Conservation (phyloP, 805 yeast genomes). For the Saccharomycopsis guyanensis region DNA sequence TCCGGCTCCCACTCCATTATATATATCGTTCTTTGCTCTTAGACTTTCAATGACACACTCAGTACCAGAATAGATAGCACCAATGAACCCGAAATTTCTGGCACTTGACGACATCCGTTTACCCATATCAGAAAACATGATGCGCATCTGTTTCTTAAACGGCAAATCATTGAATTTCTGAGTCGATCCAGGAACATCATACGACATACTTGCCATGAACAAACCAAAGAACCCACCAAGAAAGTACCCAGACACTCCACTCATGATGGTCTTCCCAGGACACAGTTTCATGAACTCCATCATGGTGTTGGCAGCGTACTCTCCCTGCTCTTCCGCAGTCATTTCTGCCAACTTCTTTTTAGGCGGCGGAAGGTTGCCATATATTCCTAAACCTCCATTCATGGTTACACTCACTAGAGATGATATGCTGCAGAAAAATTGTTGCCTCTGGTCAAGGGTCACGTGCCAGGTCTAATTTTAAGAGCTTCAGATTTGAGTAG, state of each 20-base stretch:
- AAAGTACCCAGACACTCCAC: slow-evolving; percentile 91
- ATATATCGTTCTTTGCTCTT: slow-evolving; percentile 86
- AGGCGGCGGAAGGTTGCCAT: slow-evolving; percentile 24
- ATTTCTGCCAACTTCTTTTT: slow-evolving; percentile 54
- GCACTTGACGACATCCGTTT: slow-evolving; percentile 82
- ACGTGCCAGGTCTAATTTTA: too few relatives aligned
- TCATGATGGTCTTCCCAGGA: slow-evolving; percentile 86
- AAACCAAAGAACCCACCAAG: slow-evolving; percentile 94
- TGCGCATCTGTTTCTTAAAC: slow-evolving; percentile 82
- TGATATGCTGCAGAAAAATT: too few relatives aligned
- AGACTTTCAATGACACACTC: slow-evolving; percentile 83
- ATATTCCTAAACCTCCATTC: slow-evolving; percentile 13
- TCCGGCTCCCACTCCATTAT: slow-evolving; percentile 89
- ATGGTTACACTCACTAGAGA: too few relatives aligned
- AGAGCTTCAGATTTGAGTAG: too few relatives aligned
- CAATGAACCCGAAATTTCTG: slow-evolving; percentile 88
- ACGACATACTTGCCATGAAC: slow-evolving; percentile 68
- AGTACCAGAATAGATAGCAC: slow-evolving; percentile 84
- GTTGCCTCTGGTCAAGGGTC: too few relatives aligned
- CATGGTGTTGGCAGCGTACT: slow-evolving; percentile 78
- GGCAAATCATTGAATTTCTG: slow-evolving; percentile 74
- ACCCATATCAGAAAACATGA: slow-evolving; percentile 91
- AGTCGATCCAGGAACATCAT: slow-evolving; percentile 54
- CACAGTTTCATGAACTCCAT: slow-evolving; percentile 83
- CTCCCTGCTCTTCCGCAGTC: slow-evolving; percentile 91